These are phyloP conservation scores for Tricholoma hemisulphureum DNA, from an alignment of 768 basidiomycete species.

Conservation along the genomic window DNA sequence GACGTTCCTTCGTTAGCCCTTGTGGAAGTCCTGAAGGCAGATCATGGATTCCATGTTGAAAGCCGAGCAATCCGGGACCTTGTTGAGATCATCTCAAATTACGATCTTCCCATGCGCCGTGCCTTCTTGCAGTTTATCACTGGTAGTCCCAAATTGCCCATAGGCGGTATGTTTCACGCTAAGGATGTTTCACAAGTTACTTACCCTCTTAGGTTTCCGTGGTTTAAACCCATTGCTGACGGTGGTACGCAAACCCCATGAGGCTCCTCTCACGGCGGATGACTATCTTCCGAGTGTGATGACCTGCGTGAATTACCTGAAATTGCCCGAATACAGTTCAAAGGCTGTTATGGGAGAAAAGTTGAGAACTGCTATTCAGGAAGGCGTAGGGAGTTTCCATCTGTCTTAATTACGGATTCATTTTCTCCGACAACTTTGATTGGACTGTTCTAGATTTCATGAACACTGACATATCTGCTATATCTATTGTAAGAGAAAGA, in stretches of 20 bases:
- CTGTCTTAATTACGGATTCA: conserved; percentile 61
- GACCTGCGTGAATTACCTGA: conserved; percentile 98
- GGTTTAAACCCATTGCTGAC: conserved; percentile 92
- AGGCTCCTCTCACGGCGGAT: conserved; percentile 85
- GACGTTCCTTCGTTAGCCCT: conserved; percentile 53
- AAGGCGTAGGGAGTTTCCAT: conserved; percentile 97
- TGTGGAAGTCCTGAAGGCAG: conserved; percentile 88
- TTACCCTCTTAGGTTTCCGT: conserved; percentile 68
- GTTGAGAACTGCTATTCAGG: conserved; percentile 79
- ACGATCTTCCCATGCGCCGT: conserved; percentile 70
- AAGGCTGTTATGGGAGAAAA: conserved; percentile 84
- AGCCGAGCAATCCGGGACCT: conserved; percentile 88
- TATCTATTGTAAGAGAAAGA: no score
- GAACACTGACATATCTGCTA: background rate
- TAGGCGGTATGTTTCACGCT: conserved; percentile 65
- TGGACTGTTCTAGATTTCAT: conserved; percentile 4
- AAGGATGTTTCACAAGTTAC: background rate
- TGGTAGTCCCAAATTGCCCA: conserved; percentile 93
- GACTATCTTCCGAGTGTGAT: conserved; percentile 97
- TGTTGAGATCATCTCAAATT: conserved; percentile 82
- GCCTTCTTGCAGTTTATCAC: conserved; percentile 96
- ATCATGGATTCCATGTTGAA: conserved; percentile 97
- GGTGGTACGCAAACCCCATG: conserved; percentile 95
- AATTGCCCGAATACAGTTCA: conserved; percentile 92
- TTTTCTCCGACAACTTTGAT: conserved; percentile 8